Base-by-base conservation (phyloP, 169 alveolate species). In the Hepatocystis sp. region DNA sequence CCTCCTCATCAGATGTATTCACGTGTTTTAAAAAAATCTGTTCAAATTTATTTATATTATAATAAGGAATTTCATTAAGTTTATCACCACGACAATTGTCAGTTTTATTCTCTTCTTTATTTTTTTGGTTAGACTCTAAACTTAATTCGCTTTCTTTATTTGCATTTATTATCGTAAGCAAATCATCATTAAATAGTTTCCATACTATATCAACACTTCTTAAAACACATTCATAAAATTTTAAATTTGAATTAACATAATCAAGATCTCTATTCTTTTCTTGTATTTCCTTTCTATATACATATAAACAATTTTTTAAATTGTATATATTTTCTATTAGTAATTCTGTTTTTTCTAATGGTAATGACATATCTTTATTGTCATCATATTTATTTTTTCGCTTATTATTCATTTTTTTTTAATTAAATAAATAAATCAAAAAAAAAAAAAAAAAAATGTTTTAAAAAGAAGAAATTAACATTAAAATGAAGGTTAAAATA, bases 301-400 rank as follows among this genome's bases (percentile, higher is more conserved):
- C n/a, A 71, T 47, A 34, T 58, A 71, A 42, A 27, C 76, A 58
- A 19, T 55, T 56, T 4, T 34, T 71, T 47, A 71, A 47, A 42
- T 71, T 71, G 19, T 71, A 40, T 13, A 71, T 56, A 44, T 56
- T 56, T 55, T 71, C 86, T 30, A 71, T 71, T 0, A 71, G 47
- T 23, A 71, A 34, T 0, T 71, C 86, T n/a, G 86, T 49, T 17
- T 71, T 71, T 56, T 71, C 86, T 17, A 71, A 40, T 2, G 86
- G 86, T 61, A 71, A 71, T 42, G 86, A 17, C 52, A 44, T 51
- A 15, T 34, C 55, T 34, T 71, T 63, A 19, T 63, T 27, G 5
- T 71, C 58, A 13, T 47, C 86, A 71, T 61, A 40, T 49, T 49
- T 71, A 34, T 15, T 71, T 49, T 71, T 56, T 71, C 58, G 55